These are phyloP conservation scores for carrot (Daucus carota) DNA, from an alignment of 129 eudicot genomes.

Conservation along the genomic window DNA sequence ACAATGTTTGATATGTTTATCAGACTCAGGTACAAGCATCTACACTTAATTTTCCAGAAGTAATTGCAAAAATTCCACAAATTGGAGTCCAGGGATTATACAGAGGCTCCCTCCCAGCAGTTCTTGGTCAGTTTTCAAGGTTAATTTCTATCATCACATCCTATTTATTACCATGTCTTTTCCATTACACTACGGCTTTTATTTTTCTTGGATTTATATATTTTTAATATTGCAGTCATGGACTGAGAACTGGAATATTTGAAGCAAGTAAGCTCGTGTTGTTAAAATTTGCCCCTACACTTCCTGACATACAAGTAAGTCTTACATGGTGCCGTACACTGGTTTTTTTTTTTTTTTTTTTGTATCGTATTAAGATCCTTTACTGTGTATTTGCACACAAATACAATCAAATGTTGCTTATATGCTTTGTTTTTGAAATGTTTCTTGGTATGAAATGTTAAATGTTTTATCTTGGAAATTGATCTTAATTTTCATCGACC, in stretches of 20 bases:
- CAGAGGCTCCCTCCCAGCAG: constrained; percentile 86
- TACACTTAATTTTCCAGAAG: constrained; percentile 68
- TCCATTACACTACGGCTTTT: background rate
- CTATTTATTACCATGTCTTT: background rate
- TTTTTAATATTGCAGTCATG: constrained; percentile 24
- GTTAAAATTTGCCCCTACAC: constrained; percentile 29
- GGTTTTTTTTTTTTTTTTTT: no score
- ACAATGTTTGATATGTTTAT: constrained; percentile 13
- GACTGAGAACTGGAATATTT: constrained; percentile 41
- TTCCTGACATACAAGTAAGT: constrained; percentile 34
- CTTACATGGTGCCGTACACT: background rate
- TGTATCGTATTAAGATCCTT: background rate
- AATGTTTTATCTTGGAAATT: background rate
- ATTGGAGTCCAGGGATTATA: constrained; percentile 86
- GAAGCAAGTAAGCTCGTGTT: constrained; percentile 33
- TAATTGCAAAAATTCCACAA: constrained; percentile 74
- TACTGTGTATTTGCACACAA: background rate
- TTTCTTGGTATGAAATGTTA: background rate
- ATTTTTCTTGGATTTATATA: background rate
- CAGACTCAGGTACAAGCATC: constrained; percentile 97
- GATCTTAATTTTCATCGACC: background rate
- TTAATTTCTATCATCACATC: constrained; percentile 14
- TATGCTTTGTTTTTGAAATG: background rate
- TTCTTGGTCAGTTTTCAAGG: constrained; percentile 95
- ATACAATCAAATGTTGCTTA: background rate